These are phyloP conservation scores for Graphium sp. DNA, from an alignment of 2,329 filamentous ascomycete genomes.

Conservation along the genomic window DNA sequence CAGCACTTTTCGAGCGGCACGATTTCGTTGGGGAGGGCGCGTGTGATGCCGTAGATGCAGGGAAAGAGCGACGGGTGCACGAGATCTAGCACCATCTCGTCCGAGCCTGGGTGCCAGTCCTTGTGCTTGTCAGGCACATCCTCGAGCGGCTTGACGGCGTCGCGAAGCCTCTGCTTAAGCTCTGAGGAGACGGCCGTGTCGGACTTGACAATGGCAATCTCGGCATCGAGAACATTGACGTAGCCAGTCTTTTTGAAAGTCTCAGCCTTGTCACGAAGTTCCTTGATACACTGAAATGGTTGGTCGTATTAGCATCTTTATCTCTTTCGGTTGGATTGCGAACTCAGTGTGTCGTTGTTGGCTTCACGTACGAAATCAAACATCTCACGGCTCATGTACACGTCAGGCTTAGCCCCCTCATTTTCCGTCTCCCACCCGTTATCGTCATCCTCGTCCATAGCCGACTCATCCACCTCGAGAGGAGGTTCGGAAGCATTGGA, in stretches of 20 bases:
- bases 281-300: conserved; percentile 13
- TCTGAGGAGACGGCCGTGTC: conserved; percentile 8
- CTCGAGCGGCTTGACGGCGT: conserved; percentile 28
- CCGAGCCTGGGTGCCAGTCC: conserved; percentile 45
- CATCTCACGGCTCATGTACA: conserved; percentile 10
- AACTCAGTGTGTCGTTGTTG: too few relatives aligned
- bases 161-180: conserved; percentile 18
- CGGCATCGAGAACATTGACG: conserved; percentile 5
- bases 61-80: conserved; percentile 49
- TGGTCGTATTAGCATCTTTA: too few relatives aligned
- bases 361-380: conserved; percentile 16
- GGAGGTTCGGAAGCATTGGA: too few relatives aligned
- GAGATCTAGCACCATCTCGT: conserved; percentile 40
- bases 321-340: too few relatives aligned
- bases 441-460: too few relatives aligned
- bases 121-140: conserved; percentile 26
- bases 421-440: not conserved
- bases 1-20: conserved; percentile 20
- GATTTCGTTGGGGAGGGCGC: conserved; percentile 11
- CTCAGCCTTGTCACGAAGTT: conserved; percentile 27
- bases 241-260: conserved; percentile 16
- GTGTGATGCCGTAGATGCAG: conserved; percentile 31
- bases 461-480: too few relatives aligned
- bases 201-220: conserved; percentile 7
- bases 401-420: not conserved